Percentiles rank a stretch among this genome's conserved stretches.
Evolutionary conservation across 2,329 filamentous ascomycete genomes (phyloP).

Genomic region (Ascocoryne sarcoides): DNA sequence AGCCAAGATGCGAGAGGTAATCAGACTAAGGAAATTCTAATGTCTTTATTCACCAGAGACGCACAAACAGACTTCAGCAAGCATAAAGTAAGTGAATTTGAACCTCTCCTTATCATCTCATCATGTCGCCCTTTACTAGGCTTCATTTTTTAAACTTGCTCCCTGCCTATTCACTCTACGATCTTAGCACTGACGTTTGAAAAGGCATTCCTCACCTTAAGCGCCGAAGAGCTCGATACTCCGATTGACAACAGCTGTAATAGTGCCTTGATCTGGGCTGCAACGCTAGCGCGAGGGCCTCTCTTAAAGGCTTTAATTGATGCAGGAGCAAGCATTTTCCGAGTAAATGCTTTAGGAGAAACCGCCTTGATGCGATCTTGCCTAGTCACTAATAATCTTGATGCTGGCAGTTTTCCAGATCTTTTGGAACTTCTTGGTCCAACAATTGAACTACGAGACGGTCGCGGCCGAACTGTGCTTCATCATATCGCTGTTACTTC

Average conservation of each 20-base stretch:
- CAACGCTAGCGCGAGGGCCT: slow-evolving; percentile 78
- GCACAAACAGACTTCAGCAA: slow-evolving; percentile 60
- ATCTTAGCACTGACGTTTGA: too few relatives aligned
- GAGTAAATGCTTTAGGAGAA: slow-evolving; percentile 83
- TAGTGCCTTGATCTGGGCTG: slow-evolving; percentile 92
- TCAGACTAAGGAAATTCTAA: slow-evolving; percentile 70
- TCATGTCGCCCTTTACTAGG: too few relatives aligned
- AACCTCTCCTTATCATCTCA: too few relatives aligned
- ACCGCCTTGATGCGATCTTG: slow-evolving; percentile 90
- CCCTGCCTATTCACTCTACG: too few relatives aligned
- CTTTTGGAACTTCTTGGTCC: slow-evolving; percentile 80
- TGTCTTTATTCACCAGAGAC: slow-evolving; percentile 68
- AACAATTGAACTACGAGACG: slow-evolving; percentile 84
- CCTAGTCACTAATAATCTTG: slow-evolving; percentile 87
- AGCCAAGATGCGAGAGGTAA: slow-evolving; percentile 58
- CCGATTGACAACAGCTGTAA: slow-evolving; percentile 85
- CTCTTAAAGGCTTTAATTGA: slow-evolving; percentile 73
- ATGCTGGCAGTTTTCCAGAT: slow-evolving; percentile 83
- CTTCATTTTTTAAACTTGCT: too few relatives aligned
- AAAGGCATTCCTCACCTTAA: slow-evolving; percentile 62
- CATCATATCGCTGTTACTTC: slow-evolving; percentile 96
- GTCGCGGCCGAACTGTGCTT: slow-evolving; percentile 81
- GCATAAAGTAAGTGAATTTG: slow-evolving; percentile 42
- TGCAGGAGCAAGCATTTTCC: slow-evolving; percentile 77
- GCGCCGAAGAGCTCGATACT: slow-evolving; percentile 76